Base-by-base conservation (phyloP, 2,329 filamentous ascomycete genomes). In the Dothiorella sarmentorum region DNA sequence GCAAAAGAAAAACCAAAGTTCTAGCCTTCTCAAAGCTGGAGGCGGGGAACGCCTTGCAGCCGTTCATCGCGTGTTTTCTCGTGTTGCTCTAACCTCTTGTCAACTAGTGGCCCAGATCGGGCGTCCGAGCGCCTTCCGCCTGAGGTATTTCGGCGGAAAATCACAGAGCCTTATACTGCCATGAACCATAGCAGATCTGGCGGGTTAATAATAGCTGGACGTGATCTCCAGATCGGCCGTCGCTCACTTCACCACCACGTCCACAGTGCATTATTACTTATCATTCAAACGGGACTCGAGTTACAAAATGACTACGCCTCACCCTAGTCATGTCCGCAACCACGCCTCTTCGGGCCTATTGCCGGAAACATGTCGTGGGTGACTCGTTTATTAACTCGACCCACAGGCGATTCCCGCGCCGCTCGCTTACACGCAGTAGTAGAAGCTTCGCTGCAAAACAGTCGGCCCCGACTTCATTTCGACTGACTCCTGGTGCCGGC, bases 281-380 rank as follows among this genome's bases (percentile, higher is more conserved):
- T n/a, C n/a, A n/a, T n/a, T n/a, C n/a, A n/a, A n/a, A n/a, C n/a
- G n/a, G n/a, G n/a, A n/a, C n/a, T n/a, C n/a, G n/a, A n/a, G n/a
- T n/a, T n/a, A n/a, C n/a, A n/a, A 26, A 15, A 22, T 31, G 44
- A 18, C 20, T 31, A n/a, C n/a, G n/a, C n/a, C n/a, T n/a, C n/a
- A n/a, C n/a, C n/a, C 49, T 11, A 6, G 49, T 35, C 47, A 33
- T 40, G 35, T 40, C 35, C 29, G 4, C 49, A 29, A 17, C 49
- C 40, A 35, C 49, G 49, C 33, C 49, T 22, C 35, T 40, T 53
- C 49, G 49, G 49, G 10, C 35, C 49, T 53, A 18, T 40, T 53
- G 18, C 49, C 49, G 24, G 20, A 53, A 53, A n/a, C 15, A 18
- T 15, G 3, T 26, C 10, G 18, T n/a, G 22, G 33, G 40, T 52